phyloP scores from a whole-genome alignment of 192 early-diverging fungal genomes.

The Rhizoclosmatium globosum region DNA sequence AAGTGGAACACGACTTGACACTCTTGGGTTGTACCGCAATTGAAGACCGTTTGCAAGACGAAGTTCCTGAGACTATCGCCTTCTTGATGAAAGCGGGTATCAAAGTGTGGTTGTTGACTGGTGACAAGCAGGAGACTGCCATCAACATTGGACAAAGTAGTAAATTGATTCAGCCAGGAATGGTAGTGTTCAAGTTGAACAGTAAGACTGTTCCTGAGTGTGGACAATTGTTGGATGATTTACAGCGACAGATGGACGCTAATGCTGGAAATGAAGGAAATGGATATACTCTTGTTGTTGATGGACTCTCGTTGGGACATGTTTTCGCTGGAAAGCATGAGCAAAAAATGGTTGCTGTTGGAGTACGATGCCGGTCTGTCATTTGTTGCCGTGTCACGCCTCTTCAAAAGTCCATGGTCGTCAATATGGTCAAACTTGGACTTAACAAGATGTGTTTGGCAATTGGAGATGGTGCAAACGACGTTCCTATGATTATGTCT shows the following conservation, averaged over 20 bases:
- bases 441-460: conserved; percentile 82
- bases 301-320: conserved; percentile 86
- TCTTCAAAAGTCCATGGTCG: conserved; percentile 68
- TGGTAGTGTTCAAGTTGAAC: conserved; percentile 55
- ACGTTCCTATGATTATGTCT: conserved; percentile 69
- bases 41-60: conserved; percentile 67
- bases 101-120: conserved; percentile 68
- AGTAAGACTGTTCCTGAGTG: conserved; percentile 34
- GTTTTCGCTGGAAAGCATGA: conserved; percentile 61
- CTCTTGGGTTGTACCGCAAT: conserved; percentile 67
- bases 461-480: conserved; percentile 73
- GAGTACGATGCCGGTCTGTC: conserved; percentile 55
- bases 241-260: conserved; percentile 31
- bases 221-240: conserved; percentile 41
- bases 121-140: conserved; percentile 71
- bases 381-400: conserved; percentile 69
- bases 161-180: conserved; percentile 59
- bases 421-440: conserved; percentile 53
- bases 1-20: conserved; percentile 54
- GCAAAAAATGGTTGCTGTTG: conserved; percentile 52
- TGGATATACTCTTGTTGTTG: conserved; percentile 80
- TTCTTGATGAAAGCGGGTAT: conserved; percentile 58
- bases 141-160: conserved; percentile 68
- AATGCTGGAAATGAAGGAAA: neutral
- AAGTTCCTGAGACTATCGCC: conserved; percentile 70